phyloP scores from a whole-genome alignment of 1,284 basidiomycete genomes.

The Vanrija humicola region DNA sequence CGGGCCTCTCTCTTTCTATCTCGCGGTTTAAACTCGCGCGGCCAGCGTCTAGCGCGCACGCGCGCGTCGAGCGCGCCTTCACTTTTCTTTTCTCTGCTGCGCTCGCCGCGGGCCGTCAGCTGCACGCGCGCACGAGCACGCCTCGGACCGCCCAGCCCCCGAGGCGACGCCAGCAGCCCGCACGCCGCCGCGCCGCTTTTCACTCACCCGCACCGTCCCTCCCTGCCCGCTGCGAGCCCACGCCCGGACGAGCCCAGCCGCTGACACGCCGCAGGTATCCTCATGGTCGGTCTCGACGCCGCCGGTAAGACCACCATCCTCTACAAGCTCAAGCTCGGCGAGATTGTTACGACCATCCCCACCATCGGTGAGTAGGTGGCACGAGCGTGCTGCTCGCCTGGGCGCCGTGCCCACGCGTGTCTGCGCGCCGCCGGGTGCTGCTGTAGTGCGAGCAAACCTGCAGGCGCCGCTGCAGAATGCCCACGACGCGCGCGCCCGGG shows the following conservation, averaged over 20 bases:
- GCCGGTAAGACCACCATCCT: constrained; percentile 97
- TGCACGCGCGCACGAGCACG: no score
- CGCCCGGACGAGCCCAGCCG: not conserved
- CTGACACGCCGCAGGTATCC: constrained; percentile 50
- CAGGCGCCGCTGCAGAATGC: no score
- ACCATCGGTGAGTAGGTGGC: constrained; percentile 50
- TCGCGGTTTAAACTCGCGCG: no score
- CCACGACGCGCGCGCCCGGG: no score
- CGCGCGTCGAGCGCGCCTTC: no score
- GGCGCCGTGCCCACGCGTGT: no score
- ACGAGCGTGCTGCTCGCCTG: no score
- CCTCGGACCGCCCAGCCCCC: not conserved
- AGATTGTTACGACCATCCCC: constrained; percentile 97
- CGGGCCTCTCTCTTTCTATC: no score
- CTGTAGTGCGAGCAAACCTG: no score
- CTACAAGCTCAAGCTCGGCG: constrained; percentile 97
- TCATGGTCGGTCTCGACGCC: constrained; percentile 89
- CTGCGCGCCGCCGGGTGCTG: no score
- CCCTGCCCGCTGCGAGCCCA: not conserved
- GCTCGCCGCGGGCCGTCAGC: not conserved
- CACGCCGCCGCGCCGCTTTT: not conserved
- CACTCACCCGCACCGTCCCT: not conserved
- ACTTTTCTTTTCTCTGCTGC: not conserved
- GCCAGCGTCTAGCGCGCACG: not conserved
- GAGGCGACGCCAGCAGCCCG: not conserved